Base-by-base conservation (phyloP, 352 stramenopile species). In the Phytophthora hibernalis region DNA sequence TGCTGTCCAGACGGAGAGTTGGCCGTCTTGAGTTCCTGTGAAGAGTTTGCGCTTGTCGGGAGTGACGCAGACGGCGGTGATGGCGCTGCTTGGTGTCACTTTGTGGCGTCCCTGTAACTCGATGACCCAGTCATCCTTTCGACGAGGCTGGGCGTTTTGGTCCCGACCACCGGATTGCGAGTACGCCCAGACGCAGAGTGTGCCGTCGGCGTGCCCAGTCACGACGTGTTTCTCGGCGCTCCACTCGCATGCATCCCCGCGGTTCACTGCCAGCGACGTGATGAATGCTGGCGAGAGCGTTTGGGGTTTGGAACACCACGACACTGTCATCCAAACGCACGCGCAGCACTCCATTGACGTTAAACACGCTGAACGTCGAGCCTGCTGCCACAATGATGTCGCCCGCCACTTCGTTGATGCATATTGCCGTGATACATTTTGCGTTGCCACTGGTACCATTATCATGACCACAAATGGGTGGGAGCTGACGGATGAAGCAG, bases 151-250 rank as follows among this genome's bases (percentile, higher is more conserved):
- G 5, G 62, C 51, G 13, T 24, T 33, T 20, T 65, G 48, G 24
- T 66, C 54, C 11, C 47, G 61, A 26, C 50, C 48, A 4, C 54
- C 59, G 2, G 67, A 67, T 71, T 89, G 82, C 15, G 68, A 76
- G 42, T 91, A 93, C 38, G 77, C 69, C 84, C 84, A 93, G 40
- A 93, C 59, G 21, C 84, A 86, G 6, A 93, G 54, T 16, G 78
- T 72, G 3, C 84, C 84, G 61, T 91, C 81, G 1, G 70, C 71
- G 40, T 93, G 81, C 18, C 84, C 84, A 10, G 84, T 91, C 30
- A 93, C 61, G 11, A 93, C 68, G 11, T 72, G 68, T 26, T 90
- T 90, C 51, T 93, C 84, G 13, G 66, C 63, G 42, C 64, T 74
- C 84, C 84, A 93, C 53, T 87, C 84, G 20, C 79, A 84, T 10